These are phyloP conservation scores for Catharanthus roseus DNA, from an alignment of 257 asterid genomes.

Conservation along the genomic window DNA sequence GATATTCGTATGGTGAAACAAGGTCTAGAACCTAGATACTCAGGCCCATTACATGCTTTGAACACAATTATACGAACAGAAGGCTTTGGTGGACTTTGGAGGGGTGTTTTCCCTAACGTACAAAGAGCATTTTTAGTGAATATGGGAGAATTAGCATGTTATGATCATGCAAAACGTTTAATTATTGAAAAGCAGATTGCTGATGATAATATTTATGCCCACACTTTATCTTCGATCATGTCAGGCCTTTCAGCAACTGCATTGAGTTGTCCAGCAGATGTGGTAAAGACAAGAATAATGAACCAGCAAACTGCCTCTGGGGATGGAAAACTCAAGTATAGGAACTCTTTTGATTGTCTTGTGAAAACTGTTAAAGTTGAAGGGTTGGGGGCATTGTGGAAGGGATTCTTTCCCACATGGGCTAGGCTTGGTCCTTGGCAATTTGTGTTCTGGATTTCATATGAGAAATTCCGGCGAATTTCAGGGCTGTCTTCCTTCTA, in stretches of 20 bases:
- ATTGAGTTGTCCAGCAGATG: slow-evolving; percentile 87
- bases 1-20: slow-evolving; percentile 45
- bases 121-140: slow-evolving; percentile 82
- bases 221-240: slow-evolving; percentile 66
- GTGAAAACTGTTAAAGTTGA: slow-evolving; percentile 65
- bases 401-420: slow-evolving; percentile 91
- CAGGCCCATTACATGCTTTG: slow-evolving; percentile 60
- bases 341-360: slow-evolving; percentile 62
- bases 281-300: slow-evolving; percentile 85
- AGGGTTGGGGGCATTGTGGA: slow-evolving; percentile 75
- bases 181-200: slow-evolving; percentile 46
- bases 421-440: slow-evolving; percentile 99
- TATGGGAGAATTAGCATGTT: slow-evolving; percentile 93
- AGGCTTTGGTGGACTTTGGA: slow-evolving; percentile 74
- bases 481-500: slow-evolving; percentile 71
- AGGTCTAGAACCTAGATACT: slow-evolving; percentile 53
- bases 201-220: slow-evolving; percentile 68
- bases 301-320: slow-evolving; percentile 40
- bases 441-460: slow-evolving; percentile 86
- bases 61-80: slow-evolving; percentile 49
- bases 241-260: slow-evolving; percentile 75
- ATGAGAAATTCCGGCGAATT: slow-evolving; percentile 59
- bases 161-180: slow-evolving; percentile 70
- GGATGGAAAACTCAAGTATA: slow-evolving; percentile 32
- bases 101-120: slow-evolving; percentile 67